Percentiles rank a stretch among this genome's conserved stretches.
Conservation (phyloP, 768 basidiomycete genomes). For the Phlebiopsis gigantea region DNA sequence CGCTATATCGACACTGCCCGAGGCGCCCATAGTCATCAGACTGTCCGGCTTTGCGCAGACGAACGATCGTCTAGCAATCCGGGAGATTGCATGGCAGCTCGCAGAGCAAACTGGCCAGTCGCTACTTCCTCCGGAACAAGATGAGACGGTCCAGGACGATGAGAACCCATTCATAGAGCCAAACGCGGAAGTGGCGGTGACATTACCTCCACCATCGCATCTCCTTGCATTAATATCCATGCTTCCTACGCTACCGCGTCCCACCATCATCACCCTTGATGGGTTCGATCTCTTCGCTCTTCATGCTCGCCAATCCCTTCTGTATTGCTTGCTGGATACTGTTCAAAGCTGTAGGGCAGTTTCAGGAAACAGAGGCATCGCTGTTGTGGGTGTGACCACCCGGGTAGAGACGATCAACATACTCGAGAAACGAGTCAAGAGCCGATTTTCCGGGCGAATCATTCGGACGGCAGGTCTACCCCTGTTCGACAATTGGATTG, state of each 20-base stretch:
- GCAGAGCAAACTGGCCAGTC: conserved; percentile 66
- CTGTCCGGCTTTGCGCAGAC: conserved; percentile 83
- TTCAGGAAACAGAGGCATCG: conserved; percentile 59
- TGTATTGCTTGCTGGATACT: conserved; percentile 94
- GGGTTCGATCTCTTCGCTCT: conserved; percentile 91
- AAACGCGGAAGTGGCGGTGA: conserved; percentile 20
- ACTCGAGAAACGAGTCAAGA: conserved; percentile 96
- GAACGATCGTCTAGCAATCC: conserved; percentile 85
- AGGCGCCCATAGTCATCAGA: conserved; percentile 65
- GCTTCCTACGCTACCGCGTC: conserved; percentile 73
- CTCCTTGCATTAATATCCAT: conserved; percentile 70
- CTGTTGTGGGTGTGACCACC: conserved; percentile 81
- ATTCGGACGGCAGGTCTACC: conserved; percentile 66
- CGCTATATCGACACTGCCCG: conserved; percentile 42
- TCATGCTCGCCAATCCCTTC: conserved; percentile 85
- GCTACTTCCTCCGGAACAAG: conserved; percentile 38
- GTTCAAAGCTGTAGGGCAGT: conserved; percentile 78
- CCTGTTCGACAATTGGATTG: conserved; percentile 43
- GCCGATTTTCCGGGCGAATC: conserved; percentile 91
- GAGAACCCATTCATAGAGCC: conserved; percentile 48
- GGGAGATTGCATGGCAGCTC: conserved; percentile 86
- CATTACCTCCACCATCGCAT: conserved; percentile 62
- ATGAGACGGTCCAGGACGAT: conserved; percentile 33
- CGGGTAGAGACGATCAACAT: conserved; percentile 84
- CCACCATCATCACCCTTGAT: conserved; percentile 81